Evolutionary conservation across 2,329 filamentous ascomycete genomes (phyloP), one percentile per base, ranked within the genome.

Genomic region (Seiridium cupressi): DNA sequence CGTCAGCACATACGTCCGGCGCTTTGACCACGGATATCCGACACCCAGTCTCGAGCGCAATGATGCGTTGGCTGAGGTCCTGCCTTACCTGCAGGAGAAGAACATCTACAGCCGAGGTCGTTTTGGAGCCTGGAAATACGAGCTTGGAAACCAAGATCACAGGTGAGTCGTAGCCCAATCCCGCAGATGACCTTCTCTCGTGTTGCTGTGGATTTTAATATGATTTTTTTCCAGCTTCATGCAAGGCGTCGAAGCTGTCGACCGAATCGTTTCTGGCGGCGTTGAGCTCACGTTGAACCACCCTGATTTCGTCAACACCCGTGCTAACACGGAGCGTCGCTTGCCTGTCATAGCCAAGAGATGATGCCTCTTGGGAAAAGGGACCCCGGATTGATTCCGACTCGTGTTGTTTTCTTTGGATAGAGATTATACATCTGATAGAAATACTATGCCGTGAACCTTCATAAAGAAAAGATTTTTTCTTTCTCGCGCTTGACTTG

Each of bases 71-170:
- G 95, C 89, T 77, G 81, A 97, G 81, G 86, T 98, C 59, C 88
- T 99, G 57, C 95, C 95, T 69, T 93, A 92, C 80, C 89, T 99
- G 61, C 89, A 96, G 79, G 90, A 87, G 63, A 87, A 91, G 82
- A 93, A 89, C 73, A 98, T 99, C 79, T 91, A 89, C 82, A 97
- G 93, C 49, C 92, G 95, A 77, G 95, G 95, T 69, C 93, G 95
- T 64, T 99, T 99, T 78, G 95, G 95, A 70, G 93, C 90, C 82
- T 99, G 95, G 95, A 86, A 92, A 73, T 99, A 99, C 81, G 95
- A 99, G 80, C 78, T 87, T 65, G 93, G 92, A 72, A 97, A 97
- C 84, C 93, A 97, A 84, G 93, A 97, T 78, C 93, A 97, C 84
- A 94, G 90, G 35, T 61, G 40, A 35, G 42, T 35, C 2, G 8